A percentile compares a stretch with the other conserved stretches of the same genome.
Evolutionary conservation across 441 rosid species (phyloP).

Genomic region (Gossypium davidsonii): DNA sequence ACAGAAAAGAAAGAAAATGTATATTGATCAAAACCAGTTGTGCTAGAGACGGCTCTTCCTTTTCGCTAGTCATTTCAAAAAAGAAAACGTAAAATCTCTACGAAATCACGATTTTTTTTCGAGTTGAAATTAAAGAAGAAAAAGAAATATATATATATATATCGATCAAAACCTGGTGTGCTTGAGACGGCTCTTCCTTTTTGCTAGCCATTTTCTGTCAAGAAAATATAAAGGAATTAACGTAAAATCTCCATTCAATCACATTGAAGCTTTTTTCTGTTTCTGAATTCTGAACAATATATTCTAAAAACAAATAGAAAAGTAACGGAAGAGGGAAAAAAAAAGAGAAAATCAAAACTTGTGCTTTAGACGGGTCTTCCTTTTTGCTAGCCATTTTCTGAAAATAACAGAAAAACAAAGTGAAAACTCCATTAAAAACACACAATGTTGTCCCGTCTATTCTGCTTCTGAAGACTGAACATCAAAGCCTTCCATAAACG

Average conservation of each 20-base stretch:
- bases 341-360: background rate
- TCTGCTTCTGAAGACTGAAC: background rate
- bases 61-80: constrained; percentile 17
- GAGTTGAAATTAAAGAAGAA: background rate
- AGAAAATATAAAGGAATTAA: background rate
- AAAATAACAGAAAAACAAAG: background rate
- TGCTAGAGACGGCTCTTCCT: background rate
- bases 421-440: background rate
- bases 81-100: background rate
- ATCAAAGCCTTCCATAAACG: background rate
- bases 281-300: background rate
- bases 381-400: constrained; percentile 20
- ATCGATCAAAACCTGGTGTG: background rate
- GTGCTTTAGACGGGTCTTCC: background rate
- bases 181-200: constrained; percentile 8
- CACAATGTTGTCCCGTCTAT: background rate
- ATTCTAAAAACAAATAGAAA: background rate
- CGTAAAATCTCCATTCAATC: background rate
- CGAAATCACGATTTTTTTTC: background rate
- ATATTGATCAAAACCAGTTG: constrained; percentile 3
- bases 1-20: background rate
- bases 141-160: background rate
- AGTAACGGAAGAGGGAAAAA: background rate
- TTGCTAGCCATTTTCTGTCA: background rate
- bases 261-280: background rate